Evolutionary conservation across 2,329 filamentous ascomycete genomes (phyloP).

Genomic region (Arthrinium puccinioides): DNA sequence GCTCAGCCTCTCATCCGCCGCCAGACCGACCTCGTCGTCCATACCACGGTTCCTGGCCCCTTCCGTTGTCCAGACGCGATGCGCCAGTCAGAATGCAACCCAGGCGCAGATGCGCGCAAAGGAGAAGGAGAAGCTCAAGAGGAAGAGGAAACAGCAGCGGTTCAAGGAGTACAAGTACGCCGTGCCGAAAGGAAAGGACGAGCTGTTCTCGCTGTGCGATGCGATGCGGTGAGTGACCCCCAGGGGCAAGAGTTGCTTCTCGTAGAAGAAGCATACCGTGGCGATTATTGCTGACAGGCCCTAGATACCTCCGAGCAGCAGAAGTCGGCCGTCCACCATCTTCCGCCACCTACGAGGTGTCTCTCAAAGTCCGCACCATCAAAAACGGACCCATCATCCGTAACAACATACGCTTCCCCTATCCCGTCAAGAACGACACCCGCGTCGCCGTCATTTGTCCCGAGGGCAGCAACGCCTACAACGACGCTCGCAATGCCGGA

Average conservation of each 20-base stretch:
- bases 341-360: constrained; percentile 79
- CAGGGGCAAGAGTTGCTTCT: too few species aligned
- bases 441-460: constrained; percentile 87
- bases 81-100: constrained; percentile 23
- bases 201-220: constrained; percentile 79
- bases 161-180: constrained; percentile 58
- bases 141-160: constrained; percentile 56
- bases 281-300: too few species aligned
- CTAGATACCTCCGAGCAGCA: constrained; percentile 80
- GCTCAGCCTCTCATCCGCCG: constrained; percentile 33
- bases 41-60: constrained; percentile 46
- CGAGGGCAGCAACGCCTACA: constrained; percentile 67
- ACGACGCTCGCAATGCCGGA: constrained; percentile 69
- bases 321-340: constrained; percentile 78
- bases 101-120: constrained; percentile 32
- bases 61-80: constrained; percentile 33
- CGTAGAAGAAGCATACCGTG: too few species aligned
- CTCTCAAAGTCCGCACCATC: constrained; percentile 72
- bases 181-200: constrained; percentile 50
- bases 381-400: constrained; percentile 84
- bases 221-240: constrained; percentile 67
- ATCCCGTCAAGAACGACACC: constrained; percentile 82
- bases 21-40: constrained; percentile 30
- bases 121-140: constrained; percentile 46
- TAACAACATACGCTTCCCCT: constrained; percentile 80